phyloP scores from a whole-genome alignment of 2,329 filamentous ascomycete genomes.

The Trematosphaeria pertusa region DNA sequence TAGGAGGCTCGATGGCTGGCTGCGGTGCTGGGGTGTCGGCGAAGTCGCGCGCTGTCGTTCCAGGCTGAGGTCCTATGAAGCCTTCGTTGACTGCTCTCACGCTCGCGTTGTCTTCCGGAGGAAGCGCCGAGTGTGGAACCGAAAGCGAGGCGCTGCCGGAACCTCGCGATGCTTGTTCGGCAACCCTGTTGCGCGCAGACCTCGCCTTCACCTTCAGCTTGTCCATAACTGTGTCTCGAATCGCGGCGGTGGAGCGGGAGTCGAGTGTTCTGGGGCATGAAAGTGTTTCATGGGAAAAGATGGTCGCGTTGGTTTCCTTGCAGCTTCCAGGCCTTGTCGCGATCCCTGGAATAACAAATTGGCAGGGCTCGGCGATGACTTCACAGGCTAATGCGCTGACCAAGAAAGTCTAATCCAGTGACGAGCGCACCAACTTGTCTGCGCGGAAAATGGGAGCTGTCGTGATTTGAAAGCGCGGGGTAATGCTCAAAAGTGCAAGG shows the following conservation, averaged over 20 bases:
- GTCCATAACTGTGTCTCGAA: slow-evolving; percentile 40
- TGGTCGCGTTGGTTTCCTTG: background rate
- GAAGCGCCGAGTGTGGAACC: slow-evolving; percentile 35
- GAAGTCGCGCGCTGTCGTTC: slow-evolving; percentile 43
- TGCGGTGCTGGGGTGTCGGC: slow-evolving; percentile 25
- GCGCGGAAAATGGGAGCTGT: background rate
- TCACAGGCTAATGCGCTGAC: background rate
- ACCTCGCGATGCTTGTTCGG: slow-evolving; percentile 34
- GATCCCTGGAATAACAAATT: background rate
- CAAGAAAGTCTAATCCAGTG: background rate
- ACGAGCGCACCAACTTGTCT: no score
- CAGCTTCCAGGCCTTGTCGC: background rate
- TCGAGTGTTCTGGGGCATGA: no score
- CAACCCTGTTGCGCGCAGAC: slow-evolving; percentile 42
- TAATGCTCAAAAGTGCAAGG: slow-evolving; percentile 2
- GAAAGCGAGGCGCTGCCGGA: slow-evolving; percentile 35
- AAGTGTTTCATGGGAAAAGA: background rate
- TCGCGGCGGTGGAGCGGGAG: no score
- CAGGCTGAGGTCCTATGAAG: slow-evolving; percentile 32
- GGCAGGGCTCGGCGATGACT: slow-evolving; percentile 5
- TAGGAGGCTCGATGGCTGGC: slow-evolving; percentile 38
- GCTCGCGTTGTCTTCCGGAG: slow-evolving; percentile 41
- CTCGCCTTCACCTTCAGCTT: slow-evolving; percentile 42
- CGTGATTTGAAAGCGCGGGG: background rate
- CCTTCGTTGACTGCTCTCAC: slow-evolving; percentile 43